These are phyloP conservation scores for Scleroderma bovista DNA, from an alignment of 768 basidiomycete genomes.

Conservation along the genomic window DNA sequence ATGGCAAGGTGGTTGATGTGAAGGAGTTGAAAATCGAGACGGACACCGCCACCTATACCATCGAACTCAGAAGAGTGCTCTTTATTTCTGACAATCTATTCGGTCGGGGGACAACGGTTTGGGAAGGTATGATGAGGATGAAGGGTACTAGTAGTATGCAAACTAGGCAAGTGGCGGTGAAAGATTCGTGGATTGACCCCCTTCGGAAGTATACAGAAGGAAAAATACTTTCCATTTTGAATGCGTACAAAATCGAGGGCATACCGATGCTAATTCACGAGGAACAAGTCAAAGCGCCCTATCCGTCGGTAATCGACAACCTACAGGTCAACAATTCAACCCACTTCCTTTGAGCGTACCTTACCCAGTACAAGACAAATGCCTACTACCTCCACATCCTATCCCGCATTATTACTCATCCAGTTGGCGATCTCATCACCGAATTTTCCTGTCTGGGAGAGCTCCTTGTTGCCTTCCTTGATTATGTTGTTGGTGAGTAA, in stretches of 20 bases:
- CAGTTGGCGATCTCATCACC: background rate
- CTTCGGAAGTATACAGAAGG: background rate
- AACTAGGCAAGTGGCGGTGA: constrained; percentile 3
- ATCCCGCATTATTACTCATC: background rate
- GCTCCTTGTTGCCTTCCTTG: background rate
- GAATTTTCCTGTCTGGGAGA: background rate
- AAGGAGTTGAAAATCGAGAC: background rate
- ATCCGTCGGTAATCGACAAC: background rate
- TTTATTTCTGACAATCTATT: background rate
- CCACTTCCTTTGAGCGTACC: background rate
- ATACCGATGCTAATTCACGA: constrained; percentile 1
- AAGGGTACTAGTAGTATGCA: background rate
- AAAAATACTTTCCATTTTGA: background rate
- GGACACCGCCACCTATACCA: background rate
- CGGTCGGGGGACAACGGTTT: background rate
- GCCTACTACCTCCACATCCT: background rate
- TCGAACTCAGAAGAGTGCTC: background rate
- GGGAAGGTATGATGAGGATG: background rate
- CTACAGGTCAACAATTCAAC: background rate
- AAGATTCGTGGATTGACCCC: constrained; percentile 5
- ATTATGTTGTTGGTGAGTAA: background rate
- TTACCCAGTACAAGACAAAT: background rate
- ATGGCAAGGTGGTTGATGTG: background rate
- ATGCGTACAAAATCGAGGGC: background rate
- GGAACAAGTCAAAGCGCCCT: background rate